Evolutionary conservation across 345 rosid species (phyloP).

Genomic region (Hibiscus syriacus): DNA sequence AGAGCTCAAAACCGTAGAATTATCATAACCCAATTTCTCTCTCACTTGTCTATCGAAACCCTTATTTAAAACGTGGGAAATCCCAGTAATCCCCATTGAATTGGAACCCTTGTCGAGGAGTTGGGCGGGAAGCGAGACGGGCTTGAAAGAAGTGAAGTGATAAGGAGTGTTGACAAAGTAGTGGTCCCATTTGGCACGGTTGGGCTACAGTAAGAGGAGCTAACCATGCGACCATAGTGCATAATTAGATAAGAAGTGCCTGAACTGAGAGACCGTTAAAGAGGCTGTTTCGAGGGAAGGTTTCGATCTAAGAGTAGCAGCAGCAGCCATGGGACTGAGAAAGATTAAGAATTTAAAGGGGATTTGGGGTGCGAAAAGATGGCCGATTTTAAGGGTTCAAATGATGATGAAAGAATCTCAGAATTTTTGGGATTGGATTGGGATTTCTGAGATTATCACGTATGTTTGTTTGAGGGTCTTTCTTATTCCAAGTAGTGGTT

Average conservation of each 20-base stretch:
- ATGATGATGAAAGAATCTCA: slow-evolving; percentile 7
- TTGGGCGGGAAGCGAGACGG: slow-evolving; percentile 52
- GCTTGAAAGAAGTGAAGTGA: slow-evolving; percentile 51
- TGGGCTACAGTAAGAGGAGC: slow-evolving; percentile 30
- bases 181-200: slow-evolving; percentile 41
- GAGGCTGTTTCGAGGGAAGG: slow-evolving; percentile 53
- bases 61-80: slow-evolving; percentile 12
- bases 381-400: not conserved
- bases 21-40: slow-evolving; percentile 17
- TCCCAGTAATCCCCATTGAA: slow-evolving; percentile 26
- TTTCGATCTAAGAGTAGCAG: slow-evolving; percentile 64
- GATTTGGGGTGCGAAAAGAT: not conserved
- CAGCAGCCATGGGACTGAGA: slow-evolving; percentile 24
- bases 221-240: slow-evolving; percentile 40
- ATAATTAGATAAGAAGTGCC: slow-evolving; percentile 48
- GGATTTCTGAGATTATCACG: slow-evolving; percentile 14
- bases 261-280: slow-evolving; percentile 52
- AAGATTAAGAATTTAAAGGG: slow-evolving; percentile 4
- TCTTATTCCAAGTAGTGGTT: not conserved
- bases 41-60: slow-evolving; percentile 23
- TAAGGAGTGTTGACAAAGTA: slow-evolving; percentile 30
- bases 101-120: slow-evolving; percentile 38
- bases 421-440: not conserved
- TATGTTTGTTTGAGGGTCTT: not conserved
- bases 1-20: slow-evolving; percentile 29